Percentiles rank a stretch among this genome's conserved stretches.
These are phyloP conservation scores for Boletus reticulatus DNA, from an alignment of 768 basidiomycete genomes.

Conservation along the genomic window DNA sequence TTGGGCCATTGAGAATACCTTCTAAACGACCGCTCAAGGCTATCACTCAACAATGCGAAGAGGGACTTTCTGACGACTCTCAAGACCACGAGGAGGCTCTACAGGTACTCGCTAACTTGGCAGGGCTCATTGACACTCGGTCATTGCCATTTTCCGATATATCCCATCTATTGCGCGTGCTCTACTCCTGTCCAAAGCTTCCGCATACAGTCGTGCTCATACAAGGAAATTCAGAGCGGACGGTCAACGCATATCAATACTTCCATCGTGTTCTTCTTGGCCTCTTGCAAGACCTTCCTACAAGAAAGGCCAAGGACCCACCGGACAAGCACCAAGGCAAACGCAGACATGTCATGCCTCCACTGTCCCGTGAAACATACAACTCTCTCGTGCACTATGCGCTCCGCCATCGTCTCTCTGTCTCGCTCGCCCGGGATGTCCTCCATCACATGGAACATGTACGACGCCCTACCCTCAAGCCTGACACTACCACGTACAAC, in stretches of 20 bases:
- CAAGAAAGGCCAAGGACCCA: conserved; percentile 21
- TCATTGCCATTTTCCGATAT: conserved; percentile 46
- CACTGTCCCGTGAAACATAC: conserved; percentile 43
- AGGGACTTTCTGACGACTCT: conserved; percentile 29
- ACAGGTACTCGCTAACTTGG: conserved; percentile 63
- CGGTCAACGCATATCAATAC: conserved; percentile 44
- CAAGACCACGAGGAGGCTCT: conserved; percentile 37
- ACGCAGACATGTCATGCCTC: conserved; percentile 23
- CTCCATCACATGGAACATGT: conserved; percentile 53
- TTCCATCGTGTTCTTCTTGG: conserved; percentile 47
- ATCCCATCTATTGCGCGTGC: conserved; percentile 42
- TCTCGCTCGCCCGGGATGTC: conserved; percentile 44
- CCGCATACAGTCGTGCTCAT: conserved; percentile 39
- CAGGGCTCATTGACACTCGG: conserved; percentile 47
- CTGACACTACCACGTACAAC: conserved; percentile 53
- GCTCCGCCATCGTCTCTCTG: conserved; percentile 56
- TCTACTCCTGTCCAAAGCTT: conserved; percentile 46
- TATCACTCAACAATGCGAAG: conserved; percentile 31
- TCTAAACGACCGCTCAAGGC: conserved; percentile 31
- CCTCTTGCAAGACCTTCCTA: conserved; percentile 36
- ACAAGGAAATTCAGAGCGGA: conserved; percentile 18
- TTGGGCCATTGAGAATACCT: conserved; percentile 15
- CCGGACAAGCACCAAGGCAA: conserved; percentile 4
- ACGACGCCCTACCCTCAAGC: conserved; percentile 41
- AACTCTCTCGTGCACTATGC: conserved; percentile 68